A percentile compares a stretch with the other conserved stretches of the same genome.
Evolutionary conservation across 441 rosid species (phyloP).

Genomic region (Jatropha podagrica): DNA sequence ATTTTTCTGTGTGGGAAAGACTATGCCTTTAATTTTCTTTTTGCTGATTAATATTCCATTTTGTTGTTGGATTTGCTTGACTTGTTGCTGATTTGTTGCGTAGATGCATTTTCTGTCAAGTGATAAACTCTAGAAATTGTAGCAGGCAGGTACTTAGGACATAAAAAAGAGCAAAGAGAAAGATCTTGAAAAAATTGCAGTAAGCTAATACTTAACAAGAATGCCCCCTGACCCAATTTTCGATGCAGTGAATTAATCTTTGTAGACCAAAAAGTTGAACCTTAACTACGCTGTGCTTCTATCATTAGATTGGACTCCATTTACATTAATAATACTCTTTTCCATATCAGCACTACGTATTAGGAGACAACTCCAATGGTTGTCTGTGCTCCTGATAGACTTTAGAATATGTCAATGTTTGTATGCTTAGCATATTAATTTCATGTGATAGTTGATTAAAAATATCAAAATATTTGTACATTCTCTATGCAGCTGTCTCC

Average conservation of each 20-base stretch:
- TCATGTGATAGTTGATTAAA: background rate
- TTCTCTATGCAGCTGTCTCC: slow-evolving; percentile 35
- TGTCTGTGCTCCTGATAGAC: background rate
- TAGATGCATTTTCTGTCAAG: background rate
- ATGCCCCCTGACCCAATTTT: background rate
- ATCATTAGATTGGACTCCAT: background rate
- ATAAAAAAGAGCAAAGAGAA: background rate
- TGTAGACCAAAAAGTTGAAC: background rate
- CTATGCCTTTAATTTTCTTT: background rate
- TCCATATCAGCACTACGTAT: background rate
- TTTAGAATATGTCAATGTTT: background rate
- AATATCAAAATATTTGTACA: background rate
- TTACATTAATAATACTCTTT: background rate
- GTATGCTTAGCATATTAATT: background rate
- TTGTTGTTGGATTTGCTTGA: background rate
- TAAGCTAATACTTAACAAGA: background rate
- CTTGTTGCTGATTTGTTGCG: background rate
- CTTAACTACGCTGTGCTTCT: background rate
- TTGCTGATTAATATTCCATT: background rate
- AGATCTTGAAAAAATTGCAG: background rate
- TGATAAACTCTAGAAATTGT: background rate
- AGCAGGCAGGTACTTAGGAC: background rate
- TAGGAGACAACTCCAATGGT: background rate
- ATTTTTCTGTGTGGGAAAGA: background rate
- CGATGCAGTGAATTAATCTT: background rate